These are phyloP conservation scores for Bromus sterilis DNA, from an alignment of 176 grass and related monocot species.

Conservation along the genomic window DNA sequence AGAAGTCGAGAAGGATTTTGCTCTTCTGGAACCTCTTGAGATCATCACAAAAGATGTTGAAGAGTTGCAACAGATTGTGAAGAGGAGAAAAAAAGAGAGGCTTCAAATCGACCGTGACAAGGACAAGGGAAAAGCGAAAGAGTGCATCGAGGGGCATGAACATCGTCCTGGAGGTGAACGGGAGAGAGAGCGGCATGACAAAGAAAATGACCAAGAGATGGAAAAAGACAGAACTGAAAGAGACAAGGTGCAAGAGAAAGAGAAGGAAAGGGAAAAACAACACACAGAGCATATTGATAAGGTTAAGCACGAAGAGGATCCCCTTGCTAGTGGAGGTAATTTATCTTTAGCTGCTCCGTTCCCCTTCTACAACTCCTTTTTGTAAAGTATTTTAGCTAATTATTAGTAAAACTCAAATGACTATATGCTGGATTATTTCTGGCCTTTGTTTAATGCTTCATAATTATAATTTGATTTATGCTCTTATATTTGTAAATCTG, in stretches of 20 bases:
- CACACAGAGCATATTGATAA: slow-evolving; percentile 53
- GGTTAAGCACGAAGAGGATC: slow-evolving; percentile 52
- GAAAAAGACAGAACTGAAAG: slow-evolving; percentile 56
- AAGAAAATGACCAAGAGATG: slow-evolving; percentile 62
- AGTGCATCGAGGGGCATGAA: slow-evolving; percentile 47
- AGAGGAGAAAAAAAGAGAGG: slow-evolving; percentile 60
- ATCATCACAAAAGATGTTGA: slow-evolving; percentile 87
- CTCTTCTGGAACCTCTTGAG: slow-evolving; percentile 90
- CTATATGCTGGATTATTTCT: background rate
- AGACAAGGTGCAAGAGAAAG: slow-evolving; percentile 46
- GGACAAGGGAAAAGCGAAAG: slow-evolving; percentile 64
- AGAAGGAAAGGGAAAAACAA: slow-evolving; percentile 61
- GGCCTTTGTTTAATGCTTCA: background rate
- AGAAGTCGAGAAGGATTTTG: slow-evolving; percentile 74
- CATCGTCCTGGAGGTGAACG: slow-evolving; percentile 38
- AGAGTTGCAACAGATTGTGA: slow-evolving; percentile 90
- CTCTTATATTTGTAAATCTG: background rate
- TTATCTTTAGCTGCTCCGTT: slow-evolving; percentile 10
- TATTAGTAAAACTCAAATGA: background rate
- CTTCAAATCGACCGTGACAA: slow-evolving; percentile 55
- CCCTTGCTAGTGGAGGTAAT: slow-evolving; percentile 56
- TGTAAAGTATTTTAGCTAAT: slow-evolving; percentile 11
- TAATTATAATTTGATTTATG: background rate
- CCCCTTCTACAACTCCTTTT: background rate
- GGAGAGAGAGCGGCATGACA: slow-evolving; percentile 57